phyloP scores from a whole-genome alignment of 108 stramenopile genomes.

The Skeletonema costatum region DNA sequence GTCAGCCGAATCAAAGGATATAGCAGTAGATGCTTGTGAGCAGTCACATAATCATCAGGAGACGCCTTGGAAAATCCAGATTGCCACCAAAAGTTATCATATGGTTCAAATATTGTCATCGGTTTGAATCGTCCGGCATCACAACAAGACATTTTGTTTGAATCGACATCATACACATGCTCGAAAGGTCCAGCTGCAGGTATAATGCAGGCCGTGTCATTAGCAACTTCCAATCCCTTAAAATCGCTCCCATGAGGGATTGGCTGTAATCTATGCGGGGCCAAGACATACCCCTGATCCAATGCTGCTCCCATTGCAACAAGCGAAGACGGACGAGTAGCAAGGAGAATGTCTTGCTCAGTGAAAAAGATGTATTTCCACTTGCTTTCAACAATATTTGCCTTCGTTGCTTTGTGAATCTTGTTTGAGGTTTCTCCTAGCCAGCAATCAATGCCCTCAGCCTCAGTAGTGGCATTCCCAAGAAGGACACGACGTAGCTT shows the following conservation, averaged over 20 bases:
- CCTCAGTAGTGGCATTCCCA: not conserved
- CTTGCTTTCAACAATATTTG: not conserved
- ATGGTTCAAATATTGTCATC: not conserved
- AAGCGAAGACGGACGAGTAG: slow-evolving; percentile 24
- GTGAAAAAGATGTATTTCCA: slow-evolving; percentile 55
- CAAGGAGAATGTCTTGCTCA: slow-evolving; percentile 51
- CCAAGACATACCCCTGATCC: slow-evolving; percentile 28
- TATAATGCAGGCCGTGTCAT: not conserved
- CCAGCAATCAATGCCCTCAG: slow-evolving; percentile 13
- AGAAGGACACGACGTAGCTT: slow-evolving; percentile 40
- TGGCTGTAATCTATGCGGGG: slow-evolving; percentile 55
- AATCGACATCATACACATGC: slow-evolving; percentile 1
- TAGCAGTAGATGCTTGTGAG: slow-evolving; percentile 12
- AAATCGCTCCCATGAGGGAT: slow-evolving; percentile 48
- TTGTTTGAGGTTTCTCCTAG: slow-evolving; percentile 14
- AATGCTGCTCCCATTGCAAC: slow-evolving; percentile 20
- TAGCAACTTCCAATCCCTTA: slow-evolving; percentile 3
- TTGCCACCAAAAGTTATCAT: slow-evolving; percentile 23
- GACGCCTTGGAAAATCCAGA: slow-evolving; percentile 11
- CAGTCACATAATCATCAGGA: not conserved
- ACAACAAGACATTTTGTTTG: slow-evolving; percentile 12
- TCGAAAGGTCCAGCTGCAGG: not conserved
- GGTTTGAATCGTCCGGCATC: slow-evolving; percentile 18
- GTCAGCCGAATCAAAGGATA: slow-evolving; percentile 24
- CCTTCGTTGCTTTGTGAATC: not conserved